Percentiles rank a stretch among this genome's conserved stretches.
phyloP scores from a whole-genome alignment of 2,329 filamentous ascomycete species.

The Xylaria digitata region DNA sequence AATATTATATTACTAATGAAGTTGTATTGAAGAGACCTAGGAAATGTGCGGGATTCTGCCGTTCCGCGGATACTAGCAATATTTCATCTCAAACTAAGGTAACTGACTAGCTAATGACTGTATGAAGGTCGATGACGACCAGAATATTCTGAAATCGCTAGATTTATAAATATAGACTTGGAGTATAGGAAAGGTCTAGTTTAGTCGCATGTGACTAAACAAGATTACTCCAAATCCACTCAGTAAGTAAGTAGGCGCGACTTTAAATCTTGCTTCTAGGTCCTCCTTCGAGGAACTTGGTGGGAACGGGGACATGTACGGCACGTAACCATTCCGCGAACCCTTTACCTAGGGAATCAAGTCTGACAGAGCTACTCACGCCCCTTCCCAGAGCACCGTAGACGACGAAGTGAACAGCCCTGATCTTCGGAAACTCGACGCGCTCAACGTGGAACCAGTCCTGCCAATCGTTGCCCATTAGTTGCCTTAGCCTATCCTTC shows the following conservation, averaged over 20 bases:
- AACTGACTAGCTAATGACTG: too few species aligned
- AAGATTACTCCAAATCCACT: too few species aligned
- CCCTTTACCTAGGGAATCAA: conserved; percentile 65
- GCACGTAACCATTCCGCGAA: conserved; percentile 50
- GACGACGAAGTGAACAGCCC: conserved; percentile 63
- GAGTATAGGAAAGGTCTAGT: too few species aligned
- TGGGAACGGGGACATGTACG: conserved; percentile 40
- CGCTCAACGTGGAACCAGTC: conserved; percentile 57
- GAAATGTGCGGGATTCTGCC: too few species aligned
- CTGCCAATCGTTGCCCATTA: conserved; percentile 57
- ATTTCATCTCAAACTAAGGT: too few species aligned
- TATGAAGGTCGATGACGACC: too few species aligned
- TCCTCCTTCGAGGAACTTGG: conserved; percentile 20
- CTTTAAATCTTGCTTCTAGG: conserved; percentile 25
- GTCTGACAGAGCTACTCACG: conserved; percentile 59
- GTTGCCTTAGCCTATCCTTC: conserved; percentile 49
- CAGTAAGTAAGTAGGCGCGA: background rate
- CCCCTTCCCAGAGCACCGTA: conserved; percentile 59
- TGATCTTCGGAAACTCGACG: conserved; percentile 59
- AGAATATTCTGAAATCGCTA: too few species aligned
- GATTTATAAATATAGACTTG: too few species aligned
- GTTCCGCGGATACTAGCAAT: too few species aligned
- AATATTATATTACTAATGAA: too few species aligned
- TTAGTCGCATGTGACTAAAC: too few species aligned
- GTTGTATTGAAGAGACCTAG: too few species aligned